phyloP scores from a whole-genome alignment of 2,329 filamentous ascomycete genomes.

The Annulohypoxylon truncatum region DNA sequence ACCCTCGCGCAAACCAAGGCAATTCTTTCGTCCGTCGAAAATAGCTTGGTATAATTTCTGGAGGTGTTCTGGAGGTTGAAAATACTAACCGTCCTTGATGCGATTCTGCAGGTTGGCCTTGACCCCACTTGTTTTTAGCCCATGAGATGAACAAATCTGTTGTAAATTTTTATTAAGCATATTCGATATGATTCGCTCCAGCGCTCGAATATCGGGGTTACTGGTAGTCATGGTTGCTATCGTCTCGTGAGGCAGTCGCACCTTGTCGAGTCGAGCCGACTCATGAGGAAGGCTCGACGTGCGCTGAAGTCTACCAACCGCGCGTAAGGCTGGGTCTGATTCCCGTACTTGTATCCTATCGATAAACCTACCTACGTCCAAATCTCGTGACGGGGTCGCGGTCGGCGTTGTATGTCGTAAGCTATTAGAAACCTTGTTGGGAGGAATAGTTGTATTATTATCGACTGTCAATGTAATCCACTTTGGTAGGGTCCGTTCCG shows the following conservation, averaged over 20 bases:
- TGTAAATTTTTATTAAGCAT: slow-evolving; percentile 75
- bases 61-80: too few species aligned
- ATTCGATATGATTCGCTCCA: slow-evolving; percentile 59
- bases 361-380: background rate
- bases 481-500: background rate
- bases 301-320: slow-evolving; percentile 8
- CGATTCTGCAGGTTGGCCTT: slow-evolving; percentile 85
- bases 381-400: background rate
- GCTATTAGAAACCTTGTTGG: background rate
- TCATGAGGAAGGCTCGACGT: slow-evolving; percentile 46
- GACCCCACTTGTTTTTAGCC: slow-evolving; percentile 81
- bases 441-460: background rate
- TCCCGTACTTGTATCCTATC: background rate
- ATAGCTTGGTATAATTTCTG: background rate
- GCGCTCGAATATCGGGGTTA: slow-evolving; percentile 56
- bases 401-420: background rate
- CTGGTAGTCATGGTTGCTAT: slow-evolving; percentile 47
- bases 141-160: slow-evolving; percentile 78
- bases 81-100: slow-evolving; percentile 70
- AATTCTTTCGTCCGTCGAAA: too few species aligned
- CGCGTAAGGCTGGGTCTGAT: slow-evolving; percentile 2
- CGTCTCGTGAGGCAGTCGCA: slow-evolving; percentile 40
- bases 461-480: background rate
- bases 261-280: slow-evolving; percentile 33
- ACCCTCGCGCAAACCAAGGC: background rate